Conservation (phyloP, 768 basidiomycete genomes). For the Boletus tylopilopsis region DNA sequence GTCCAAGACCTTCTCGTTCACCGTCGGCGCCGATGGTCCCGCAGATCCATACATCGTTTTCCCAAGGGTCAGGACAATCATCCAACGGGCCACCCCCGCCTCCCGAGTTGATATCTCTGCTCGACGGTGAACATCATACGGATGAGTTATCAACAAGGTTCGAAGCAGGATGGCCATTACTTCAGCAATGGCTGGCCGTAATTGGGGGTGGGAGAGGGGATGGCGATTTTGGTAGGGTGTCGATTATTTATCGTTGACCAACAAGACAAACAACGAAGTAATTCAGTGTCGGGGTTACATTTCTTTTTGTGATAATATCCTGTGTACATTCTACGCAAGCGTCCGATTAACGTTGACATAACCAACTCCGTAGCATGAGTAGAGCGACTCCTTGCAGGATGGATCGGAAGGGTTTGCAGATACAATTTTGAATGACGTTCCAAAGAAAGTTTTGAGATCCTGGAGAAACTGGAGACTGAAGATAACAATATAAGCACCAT, state of each 20-base stretch:
- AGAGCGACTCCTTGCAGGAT: slow-evolving; percentile 58
- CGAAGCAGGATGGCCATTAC: slow-evolving; percentile 76
- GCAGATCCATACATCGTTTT: slow-evolving; percentile 26
- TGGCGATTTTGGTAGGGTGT: slow-evolving; percentile 68
- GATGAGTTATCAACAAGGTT: slow-evolving; percentile 87
- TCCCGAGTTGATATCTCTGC: slow-evolving; percentile 49
- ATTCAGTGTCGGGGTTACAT: neutral
- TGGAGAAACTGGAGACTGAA: slow-evolving; percentile 86
- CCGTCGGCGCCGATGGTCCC: slow-evolving; percentile 51
- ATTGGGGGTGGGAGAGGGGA: slow-evolving; percentile 61
- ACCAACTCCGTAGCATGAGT: slow-evolving; percentile 91
- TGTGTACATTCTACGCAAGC: slow-evolving; percentile 44
- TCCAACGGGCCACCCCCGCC: slow-evolving; percentile 36
- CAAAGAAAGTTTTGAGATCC: slow-evolving; percentile 79
- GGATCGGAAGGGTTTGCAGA: slow-evolving; percentile 51
- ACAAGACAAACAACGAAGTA: neutral
- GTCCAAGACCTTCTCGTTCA: slow-evolving; percentile 52
- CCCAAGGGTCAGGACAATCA: slow-evolving; percentile 24
- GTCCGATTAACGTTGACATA: slow-evolving; percentile 86
- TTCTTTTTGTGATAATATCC: neutral
- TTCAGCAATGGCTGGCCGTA: slow-evolving; percentile 67
- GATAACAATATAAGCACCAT: slow-evolving; percentile 3
- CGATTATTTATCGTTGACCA: slow-evolving; percentile 72
- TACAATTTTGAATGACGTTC: slow-evolving; percentile 89
- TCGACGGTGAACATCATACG: slow-evolving; percentile 90